These are phyloP conservation scores for Botrytis fragariae DNA, from an alignment of 2,329 filamentous ascomycete species.

Conservation along the genomic window DNA sequence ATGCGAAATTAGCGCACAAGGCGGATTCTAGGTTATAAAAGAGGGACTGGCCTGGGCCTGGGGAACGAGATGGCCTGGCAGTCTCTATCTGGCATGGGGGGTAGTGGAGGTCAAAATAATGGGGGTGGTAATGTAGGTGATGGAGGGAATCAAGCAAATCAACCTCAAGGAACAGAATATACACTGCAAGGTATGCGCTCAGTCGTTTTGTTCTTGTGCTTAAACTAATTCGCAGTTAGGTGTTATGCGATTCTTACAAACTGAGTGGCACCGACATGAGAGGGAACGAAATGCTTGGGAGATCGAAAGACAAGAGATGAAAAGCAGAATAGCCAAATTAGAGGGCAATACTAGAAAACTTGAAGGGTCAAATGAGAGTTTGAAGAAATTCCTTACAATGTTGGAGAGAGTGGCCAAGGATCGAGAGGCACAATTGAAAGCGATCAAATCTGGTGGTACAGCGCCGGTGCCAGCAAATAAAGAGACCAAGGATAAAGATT, in stretches of 20 bases:
- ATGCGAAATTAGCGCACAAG: slow-evolving; percentile 24
- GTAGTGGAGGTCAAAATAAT: slow-evolving; percentile 33
- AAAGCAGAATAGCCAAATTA: slow-evolving; percentile 89
- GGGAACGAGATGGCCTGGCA: slow-evolving; percentile 64
- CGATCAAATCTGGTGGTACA: slow-evolving; percentile 45
- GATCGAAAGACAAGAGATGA: slow-evolving; percentile 99
- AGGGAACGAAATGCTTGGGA: slow-evolving; percentile 98
- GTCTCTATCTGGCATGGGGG: slow-evolving; percentile 55
- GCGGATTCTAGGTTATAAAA: slow-evolving; percentile 20
- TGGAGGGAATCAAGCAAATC: slow-evolving; percentile 39
- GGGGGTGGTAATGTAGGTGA: slow-evolving; percentile 33
- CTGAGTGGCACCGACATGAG: slow-evolving; percentile 98
- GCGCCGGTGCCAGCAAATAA: slow-evolving; percentile 41
- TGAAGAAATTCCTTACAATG: slow-evolving; percentile 87
- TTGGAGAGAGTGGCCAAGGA: slow-evolving; percentile 85
- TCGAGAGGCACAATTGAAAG: slow-evolving; percentile 69
- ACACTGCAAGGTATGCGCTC: slow-evolving; percentile 61
- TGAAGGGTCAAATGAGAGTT: slow-evolving; percentile 82
- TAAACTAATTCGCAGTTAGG: slow-evolving; percentile 59
- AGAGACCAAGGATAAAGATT: slow-evolving; percentile 57
- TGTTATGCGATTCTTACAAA: slow-evolving; percentile 98
- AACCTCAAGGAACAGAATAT: slow-evolving; percentile 65
- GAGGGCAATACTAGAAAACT: slow-evolving; percentile 86
- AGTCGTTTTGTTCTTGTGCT: not conserved
- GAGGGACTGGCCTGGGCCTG: slow-evolving; percentile 23